Conservation (phyloP, 2,329 filamentous ascomycete species). For the Domatiomyces globalis region DNA sequence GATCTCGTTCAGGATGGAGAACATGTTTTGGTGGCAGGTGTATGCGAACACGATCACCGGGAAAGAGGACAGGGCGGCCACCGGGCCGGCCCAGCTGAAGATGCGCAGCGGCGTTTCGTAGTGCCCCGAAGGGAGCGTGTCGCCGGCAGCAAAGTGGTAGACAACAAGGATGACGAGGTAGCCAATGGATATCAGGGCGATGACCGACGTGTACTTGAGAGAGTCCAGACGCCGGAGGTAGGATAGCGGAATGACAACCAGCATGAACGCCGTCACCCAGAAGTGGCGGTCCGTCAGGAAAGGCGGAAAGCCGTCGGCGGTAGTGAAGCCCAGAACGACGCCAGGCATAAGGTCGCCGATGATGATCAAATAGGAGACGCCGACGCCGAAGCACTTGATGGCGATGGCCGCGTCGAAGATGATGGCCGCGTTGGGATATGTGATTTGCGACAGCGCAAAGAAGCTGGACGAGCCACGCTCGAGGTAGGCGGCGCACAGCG, state of each 20-base stretch:
- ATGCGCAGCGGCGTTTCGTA: slow-evolving; percentile 57
- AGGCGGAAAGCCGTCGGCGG: slow-evolving; percentile 45
- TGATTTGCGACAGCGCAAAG: slow-evolving; percentile 92
- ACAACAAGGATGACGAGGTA: slow-evolving; percentile 88
- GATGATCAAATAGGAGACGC: slow-evolving; percentile 94
- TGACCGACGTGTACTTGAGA: slow-evolving; percentile 88
- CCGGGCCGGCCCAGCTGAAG: slow-evolving; percentile 63
- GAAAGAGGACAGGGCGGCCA: slow-evolving; percentile 68
- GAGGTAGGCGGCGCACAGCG: slow-evolving; percentile 81
- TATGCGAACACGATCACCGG: slow-evolving; percentile 98
- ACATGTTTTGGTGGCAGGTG: slow-evolving; percentile 99
- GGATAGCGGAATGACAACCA: slow-evolving; percentile 71
- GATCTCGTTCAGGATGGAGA: slow-evolving; percentile 94
- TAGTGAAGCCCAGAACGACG: slow-evolving; percentile 68
- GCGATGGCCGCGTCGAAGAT: slow-evolving; percentile 93
- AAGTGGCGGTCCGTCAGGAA: slow-evolving; percentile 85
- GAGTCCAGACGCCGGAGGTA: slow-evolving; percentile 87
- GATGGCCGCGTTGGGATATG: slow-evolving; percentile 89
- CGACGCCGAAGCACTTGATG: slow-evolving; percentile 95
- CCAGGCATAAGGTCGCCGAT: slow-evolving; percentile 98
- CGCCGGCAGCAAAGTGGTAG: slow-evolving; percentile 71
- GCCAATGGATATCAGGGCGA: slow-evolving; percentile 82
- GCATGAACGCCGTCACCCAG: slow-evolving; percentile 97
- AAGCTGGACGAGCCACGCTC: slow-evolving; percentile 82
- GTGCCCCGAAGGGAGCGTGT: slow-evolving; percentile 49